phyloP scores from a whole-genome alignment of 2,329 filamentous ascomycete species.

The Fusarium avenaceum region DNA sequence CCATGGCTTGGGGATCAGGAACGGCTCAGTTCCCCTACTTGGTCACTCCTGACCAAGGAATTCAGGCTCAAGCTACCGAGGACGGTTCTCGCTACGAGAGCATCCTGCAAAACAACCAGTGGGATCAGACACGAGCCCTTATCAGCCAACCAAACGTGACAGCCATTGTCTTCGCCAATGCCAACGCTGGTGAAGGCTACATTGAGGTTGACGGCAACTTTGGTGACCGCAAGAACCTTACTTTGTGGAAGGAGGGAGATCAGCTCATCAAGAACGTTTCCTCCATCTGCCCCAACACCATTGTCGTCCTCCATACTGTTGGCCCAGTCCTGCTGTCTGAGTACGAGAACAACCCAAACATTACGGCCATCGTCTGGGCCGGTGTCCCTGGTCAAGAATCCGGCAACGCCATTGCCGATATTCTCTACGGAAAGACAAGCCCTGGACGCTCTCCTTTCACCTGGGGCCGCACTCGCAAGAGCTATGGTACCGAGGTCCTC shows the following conservation, averaged over 20 bases:
- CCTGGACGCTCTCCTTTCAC: slow-evolving; percentile 86
- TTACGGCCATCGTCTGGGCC: slow-evolving; percentile 87
- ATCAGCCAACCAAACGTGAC: slow-evolving; percentile 74
- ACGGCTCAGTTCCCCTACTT: slow-evolving; percentile 82
- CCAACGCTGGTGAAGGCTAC: slow-evolving; percentile 87
- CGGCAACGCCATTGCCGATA: slow-evolving; percentile 81
- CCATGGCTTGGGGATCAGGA: slow-evolving; percentile 85
- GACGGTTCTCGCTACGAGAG: slow-evolving; percentile 74
- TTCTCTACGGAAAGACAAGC: slow-evolving; percentile 86
- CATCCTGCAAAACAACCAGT: slow-evolving; percentile 73
- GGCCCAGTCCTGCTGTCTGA: slow-evolving; percentile 83
- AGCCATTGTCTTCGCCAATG: slow-evolving; percentile 90
- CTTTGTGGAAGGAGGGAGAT: slow-evolving; percentile 87
- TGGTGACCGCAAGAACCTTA: slow-evolving; percentile 93
- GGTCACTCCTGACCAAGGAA: slow-evolving; percentile 78
- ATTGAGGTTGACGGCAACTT: slow-evolving; percentile 85
- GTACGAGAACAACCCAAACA: slow-evolving; percentile 80
- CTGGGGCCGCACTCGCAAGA: slow-evolving; percentile 75
- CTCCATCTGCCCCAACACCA: slow-evolving; percentile 84
- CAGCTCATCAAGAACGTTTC: slow-evolving; percentile 85
- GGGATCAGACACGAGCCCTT: slow-evolving; percentile 72
- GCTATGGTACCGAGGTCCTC: slow-evolving; percentile 77
- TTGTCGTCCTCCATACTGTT: slow-evolving; percentile 89
- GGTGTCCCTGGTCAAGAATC: slow-evolving; percentile 87
- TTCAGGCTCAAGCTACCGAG: slow-evolving; percentile 72